Evolutionary conservation across 2,329 filamentous ascomycete species (phyloP).

Genomic region (Claviceps monticola): DNA sequence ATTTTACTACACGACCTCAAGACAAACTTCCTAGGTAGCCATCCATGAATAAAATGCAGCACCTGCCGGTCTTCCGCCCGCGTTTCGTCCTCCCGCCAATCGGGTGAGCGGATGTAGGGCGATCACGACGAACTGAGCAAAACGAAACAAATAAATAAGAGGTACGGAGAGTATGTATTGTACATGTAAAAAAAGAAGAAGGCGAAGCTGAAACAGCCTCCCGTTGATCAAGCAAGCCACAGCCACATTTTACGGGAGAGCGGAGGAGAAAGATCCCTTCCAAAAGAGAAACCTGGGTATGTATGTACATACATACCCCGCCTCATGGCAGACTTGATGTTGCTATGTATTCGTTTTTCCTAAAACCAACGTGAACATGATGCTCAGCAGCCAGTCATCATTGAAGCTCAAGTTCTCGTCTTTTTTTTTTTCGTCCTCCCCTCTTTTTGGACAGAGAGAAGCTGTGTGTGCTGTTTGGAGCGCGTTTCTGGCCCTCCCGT

Average conservation of each 20-base stretch:
- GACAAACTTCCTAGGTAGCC: too few species aligned
- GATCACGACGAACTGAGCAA: not conserved
- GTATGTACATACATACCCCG: too few species aligned
- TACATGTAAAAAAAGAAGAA: not conserved
- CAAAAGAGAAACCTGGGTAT: too few species aligned
- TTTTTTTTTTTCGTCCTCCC: not conserved
- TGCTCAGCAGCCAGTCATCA: not conserved
- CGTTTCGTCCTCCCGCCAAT: not conserved
- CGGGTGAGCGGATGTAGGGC: not conserved
- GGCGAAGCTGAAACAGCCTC: not conserved
- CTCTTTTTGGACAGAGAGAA: not conserved
- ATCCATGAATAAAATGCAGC: not conserved
- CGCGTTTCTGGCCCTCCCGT: constrained; percentile 3
- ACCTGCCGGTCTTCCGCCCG: not conserved
- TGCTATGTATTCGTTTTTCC: too few species aligned
- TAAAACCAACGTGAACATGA: too few species aligned
- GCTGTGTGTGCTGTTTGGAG: not conserved
- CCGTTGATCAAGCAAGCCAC: not conserved
- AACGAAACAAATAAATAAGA: not conserved
- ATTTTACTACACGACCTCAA: too few species aligned
- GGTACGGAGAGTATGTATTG: not conserved
- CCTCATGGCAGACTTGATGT: too few species aligned
- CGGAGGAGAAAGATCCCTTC: too few species aligned
- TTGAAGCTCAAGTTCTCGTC: not conserved
- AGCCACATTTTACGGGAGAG: too few species aligned